A percentile compares a stretch with the other conserved stretches of the same genome.
phyloP scores from a whole-genome alignment of 345 rosid species.

The Syzygium jambos region DNA sequence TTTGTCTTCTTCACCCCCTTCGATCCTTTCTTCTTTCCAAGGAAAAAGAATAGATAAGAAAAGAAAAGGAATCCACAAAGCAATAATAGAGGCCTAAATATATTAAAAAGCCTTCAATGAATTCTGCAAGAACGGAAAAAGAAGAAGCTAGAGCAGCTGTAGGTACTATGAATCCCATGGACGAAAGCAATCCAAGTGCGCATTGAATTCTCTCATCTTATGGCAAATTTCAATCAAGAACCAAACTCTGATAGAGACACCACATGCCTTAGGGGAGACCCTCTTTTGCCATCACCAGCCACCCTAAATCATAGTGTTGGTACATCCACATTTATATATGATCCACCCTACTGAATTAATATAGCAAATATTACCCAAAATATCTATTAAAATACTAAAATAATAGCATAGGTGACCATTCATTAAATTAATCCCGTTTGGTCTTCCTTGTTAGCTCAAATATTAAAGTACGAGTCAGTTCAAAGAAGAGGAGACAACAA shows the following conservation, averaged over 20 bases:
- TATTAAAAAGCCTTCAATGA: neutral
- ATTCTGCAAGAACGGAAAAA: neutral
- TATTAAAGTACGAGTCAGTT: neutral
- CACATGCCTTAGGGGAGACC: neutral
- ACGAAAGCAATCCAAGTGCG: slow-evolving; percentile 11
- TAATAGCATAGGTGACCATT: neutral
- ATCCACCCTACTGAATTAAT: neutral
- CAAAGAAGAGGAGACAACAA: neutral
- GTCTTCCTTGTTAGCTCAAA: neutral
- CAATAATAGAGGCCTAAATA: neutral
- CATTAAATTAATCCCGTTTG: neutral
- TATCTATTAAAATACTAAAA: neutral
- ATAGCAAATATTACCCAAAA: neutral
- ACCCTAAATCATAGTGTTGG: neutral
- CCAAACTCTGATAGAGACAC: neutral
- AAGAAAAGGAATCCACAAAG: neutral
- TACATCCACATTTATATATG: neutral
- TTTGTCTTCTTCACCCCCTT: neutral
- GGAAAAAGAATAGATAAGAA: neutral
- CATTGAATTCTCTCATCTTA: slow-evolving; percentile 28
- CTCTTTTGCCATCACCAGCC: neutral
- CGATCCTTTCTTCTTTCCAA: neutral
- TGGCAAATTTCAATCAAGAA: neutral
- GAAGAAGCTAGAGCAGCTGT: slow-evolving; percentile 7
- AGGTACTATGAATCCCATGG: slow-evolving; percentile 28